Evolutionary conservation across 768 basidiomycete species (phyloP).

Genomic region (Porphyrellus cyaneotinctus): DNA sequence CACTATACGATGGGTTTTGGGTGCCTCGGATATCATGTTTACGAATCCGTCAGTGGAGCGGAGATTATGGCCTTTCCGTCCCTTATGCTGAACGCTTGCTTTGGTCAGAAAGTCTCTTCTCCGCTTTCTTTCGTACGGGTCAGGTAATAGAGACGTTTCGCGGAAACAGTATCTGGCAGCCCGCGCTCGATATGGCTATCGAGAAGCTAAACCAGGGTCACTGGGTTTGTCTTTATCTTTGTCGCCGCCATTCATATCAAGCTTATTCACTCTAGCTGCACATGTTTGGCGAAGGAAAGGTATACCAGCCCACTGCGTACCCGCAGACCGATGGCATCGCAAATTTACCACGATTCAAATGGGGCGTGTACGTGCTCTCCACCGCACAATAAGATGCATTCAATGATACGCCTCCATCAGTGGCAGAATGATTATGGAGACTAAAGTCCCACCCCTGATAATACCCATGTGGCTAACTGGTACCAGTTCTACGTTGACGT

Average conservation of each 20-base stretch:
- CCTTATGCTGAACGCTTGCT: conserved; percentile 13
- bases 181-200: conserved; percentile 80
- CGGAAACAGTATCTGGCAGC: conserved; percentile 86
- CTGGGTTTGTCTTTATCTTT: conserved; percentile 59
- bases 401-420: conserved; percentile 36
- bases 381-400: neutral
- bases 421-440: conserved; percentile 78
- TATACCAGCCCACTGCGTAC: conserved; percentile 69
- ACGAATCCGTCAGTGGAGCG: conserved; percentile 70
- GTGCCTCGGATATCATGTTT: conserved; percentile 92
- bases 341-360: conserved; percentile 78
- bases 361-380: conserved; percentile 76
- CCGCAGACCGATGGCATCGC: conserved; percentile 39
- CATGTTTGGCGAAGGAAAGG: conserved; percentile 85
- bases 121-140: conserved; percentile 80
- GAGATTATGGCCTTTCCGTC: neutral
- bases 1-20: conserved; percentile 85
- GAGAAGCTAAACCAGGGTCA: conserved; percentile 73
- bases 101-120: conserved; percentile 61
- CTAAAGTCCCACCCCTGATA: conserved; percentile 61
- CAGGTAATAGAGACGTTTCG: conserved; percentile 92
- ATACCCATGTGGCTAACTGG: conserved; percentile 95
- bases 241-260: conserved; percentile 1
- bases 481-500: conserved; percentile 17
- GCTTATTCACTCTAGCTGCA: conserved; percentile 60